Base-by-base conservation (phyloP, 805 yeast species). In the Novakomyces olei region DNA sequence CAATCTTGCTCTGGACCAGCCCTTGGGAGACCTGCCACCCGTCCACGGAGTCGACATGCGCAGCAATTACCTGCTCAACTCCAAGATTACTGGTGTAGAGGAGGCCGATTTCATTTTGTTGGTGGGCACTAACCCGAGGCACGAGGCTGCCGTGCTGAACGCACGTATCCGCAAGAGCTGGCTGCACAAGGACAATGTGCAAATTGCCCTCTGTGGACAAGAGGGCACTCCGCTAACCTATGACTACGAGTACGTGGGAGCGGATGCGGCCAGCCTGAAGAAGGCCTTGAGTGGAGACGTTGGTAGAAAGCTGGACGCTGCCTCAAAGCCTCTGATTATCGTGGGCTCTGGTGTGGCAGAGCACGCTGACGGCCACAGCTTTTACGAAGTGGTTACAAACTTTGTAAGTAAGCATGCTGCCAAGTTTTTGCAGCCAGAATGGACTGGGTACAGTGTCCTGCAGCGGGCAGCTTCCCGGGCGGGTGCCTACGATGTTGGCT, bases 401-500 rank as follows among this genome's bases (percentile, higher is more conserved):
- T 78, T 74, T 44, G 72, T 69, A 35, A 46, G 54, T 35, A 48
- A 55, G 38, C 60, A 65, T 48, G 57, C 63, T 47, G 40, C 50
- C 30, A 72, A 69, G 58, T 66, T 78, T 58, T 58, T 69, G 48
- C 69, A 68, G 34, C 65, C 65, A 30, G 71, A 65, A 42, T 79
- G 92, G 92, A 78, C 75, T 45, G 92, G 91, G 32, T 63, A 71
- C 46, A 76, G 72, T 52, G 57, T 76, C 37, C 61, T 78, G 47
- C 92, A 78, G 44, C 73, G 92, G 49, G 75, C 73, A 46, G 92
- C 92, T 26, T 65, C 85, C n/a, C 68, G 91, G 47, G 75, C 70
- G 27, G 92, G 85, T 39, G 88, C 92, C 8, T 65, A 74, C 45
- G 92, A 78, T 51, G 57, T 79, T 46, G 92, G 92, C 6, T 79